These are phyloP conservation scores for Cyclotella cryptica DNA, from an alignment of 108 stramenopile genomes.

Conservation along the genomic window DNA sequence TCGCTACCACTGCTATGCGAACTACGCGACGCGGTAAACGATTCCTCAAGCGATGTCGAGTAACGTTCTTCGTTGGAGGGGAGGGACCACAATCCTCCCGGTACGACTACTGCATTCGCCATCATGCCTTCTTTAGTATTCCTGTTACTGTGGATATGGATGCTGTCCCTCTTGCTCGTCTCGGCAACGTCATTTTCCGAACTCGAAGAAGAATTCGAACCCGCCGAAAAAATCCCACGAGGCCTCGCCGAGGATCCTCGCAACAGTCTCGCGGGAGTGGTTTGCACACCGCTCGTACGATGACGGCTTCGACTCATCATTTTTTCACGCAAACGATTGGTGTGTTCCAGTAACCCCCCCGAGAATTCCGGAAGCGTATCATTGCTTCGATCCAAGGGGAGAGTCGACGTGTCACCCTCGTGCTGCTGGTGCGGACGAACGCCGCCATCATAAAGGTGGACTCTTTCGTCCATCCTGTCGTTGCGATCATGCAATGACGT, in stretches of 20 bases:
- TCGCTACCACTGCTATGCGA: constrained; percentile 4
- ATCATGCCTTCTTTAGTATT: not conserved
- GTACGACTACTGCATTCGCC: constrained; percentile 9
- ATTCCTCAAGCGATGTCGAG: not conserved
- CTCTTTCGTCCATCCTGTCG: not conserved
- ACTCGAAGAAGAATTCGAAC: not conserved
- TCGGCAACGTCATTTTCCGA: not conserved
- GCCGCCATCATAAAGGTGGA: too few species aligned
- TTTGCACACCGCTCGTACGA: not conserved
- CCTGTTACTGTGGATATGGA: not conserved
- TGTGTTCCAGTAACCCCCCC: constrained; percentile 7
- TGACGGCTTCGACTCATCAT: constrained; percentile 8
- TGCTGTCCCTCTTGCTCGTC: too few species aligned
- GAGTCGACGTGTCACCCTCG: not conserved
- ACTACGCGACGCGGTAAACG: not conserved
- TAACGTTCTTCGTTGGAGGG: constrained; percentile 6
- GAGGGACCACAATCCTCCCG: constrained; percentile 36
- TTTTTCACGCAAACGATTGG: constrained; percentile 7
- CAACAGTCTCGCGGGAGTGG: constrained; percentile 11
- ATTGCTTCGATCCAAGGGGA: not conserved
- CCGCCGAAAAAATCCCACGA: too few species aligned
- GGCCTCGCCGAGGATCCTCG: too few species aligned
- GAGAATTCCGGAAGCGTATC: not conserved
- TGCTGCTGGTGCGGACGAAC: not conserved
- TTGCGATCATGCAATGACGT: too few species aligned